A percentile compares a stretch with the other conserved stretches of the same genome.
Conservation (phyloP, 2,329 filamentous ascomycete species). For the Trichoderma breve region DNA sequence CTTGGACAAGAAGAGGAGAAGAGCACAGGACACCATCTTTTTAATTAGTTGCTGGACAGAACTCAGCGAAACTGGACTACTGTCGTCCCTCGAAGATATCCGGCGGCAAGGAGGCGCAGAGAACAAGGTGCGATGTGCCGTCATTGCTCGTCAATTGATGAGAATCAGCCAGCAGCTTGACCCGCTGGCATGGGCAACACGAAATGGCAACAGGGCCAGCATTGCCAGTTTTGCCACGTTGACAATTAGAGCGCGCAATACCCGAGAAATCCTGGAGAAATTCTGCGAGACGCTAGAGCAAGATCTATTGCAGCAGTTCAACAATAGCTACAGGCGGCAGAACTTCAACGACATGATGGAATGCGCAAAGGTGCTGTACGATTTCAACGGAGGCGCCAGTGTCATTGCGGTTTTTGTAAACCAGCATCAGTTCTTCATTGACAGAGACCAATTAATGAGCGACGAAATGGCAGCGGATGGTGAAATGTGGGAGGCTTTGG, state of each 20-base stretch:
- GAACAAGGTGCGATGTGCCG: constrained; percentile 89
- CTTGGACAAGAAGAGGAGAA: constrained; percentile 83
- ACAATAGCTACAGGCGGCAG: constrained; percentile 90
- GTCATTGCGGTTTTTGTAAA: constrained; percentile 97
- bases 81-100: constrained; percentile 85
- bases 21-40: constrained; percentile 91
- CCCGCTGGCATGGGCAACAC: constrained; percentile 66
- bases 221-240: constrained; percentile 54
- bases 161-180: constrained; percentile 92
- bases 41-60: constrained; percentile 96
- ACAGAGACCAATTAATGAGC: constrained; percentile 84
- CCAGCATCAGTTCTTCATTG: constrained; percentile 99
- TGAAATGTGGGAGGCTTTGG: constrained; percentile 84
- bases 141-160: constrained; percentile 89
- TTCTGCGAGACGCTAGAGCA: constrained; percentile 96
- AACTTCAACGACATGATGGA: constrained; percentile 99
- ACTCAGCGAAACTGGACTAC: constrained; percentile 82
- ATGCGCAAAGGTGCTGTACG: constrained; percentile 87
- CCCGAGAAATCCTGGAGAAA: constrained; percentile 89
- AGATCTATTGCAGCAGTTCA: constrained; percentile 91
- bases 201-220: constrained; percentile 55
- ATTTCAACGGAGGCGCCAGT: constrained; percentile 94
- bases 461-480: constrained; percentile 77
- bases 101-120: constrained; percentile 80
- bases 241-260: constrained; percentile 57